A percentile compares a stretch with the other conserved stretches of the same genome.
Evolutionary conservation across 306 rosid species (phyloP).

Genomic region (Elaeagnus macrophylla): DNA sequence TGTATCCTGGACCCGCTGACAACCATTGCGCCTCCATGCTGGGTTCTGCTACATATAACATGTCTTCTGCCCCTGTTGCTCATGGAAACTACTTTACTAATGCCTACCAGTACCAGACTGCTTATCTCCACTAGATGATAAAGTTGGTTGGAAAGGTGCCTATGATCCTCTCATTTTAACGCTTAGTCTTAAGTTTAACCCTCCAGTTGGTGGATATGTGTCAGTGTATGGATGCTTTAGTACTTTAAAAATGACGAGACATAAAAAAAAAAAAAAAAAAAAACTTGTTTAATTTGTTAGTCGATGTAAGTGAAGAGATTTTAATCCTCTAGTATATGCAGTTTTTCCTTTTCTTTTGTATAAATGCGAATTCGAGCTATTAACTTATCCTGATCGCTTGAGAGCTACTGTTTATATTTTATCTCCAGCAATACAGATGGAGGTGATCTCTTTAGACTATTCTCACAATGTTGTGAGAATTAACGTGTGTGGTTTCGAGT

Average conservation of each 20-base stretch:
- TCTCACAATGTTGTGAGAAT: too few relatives aligned
- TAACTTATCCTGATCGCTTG: too few relatives aligned
- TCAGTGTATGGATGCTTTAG: constrained; percentile 60
- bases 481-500: too few relatives aligned
- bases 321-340: constrained; percentile 66
- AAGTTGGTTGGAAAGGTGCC: constrained; percentile 43
- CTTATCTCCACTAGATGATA: constrained; percentile 74
- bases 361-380: neutral
- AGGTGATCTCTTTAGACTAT: too few relatives aligned
- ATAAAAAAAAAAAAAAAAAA: constrained; percentile 4
- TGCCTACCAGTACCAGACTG: constrained; percentile 85
- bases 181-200: constrained; percentile 53
- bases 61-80: constrained; percentile 35
- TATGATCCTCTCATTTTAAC: constrained; percentile 57
- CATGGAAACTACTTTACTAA: constrained; percentile 85
- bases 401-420: too few relatives aligned
- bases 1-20: constrained; percentile 64
- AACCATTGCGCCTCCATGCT: constrained; percentile 58
- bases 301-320: constrained; percentile 41
- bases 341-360: constrained; percentile 42
- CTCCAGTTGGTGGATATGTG: constrained; percentile 48
- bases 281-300: constrained; percentile 40
- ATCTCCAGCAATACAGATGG: too few relatives aligned
- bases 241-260: constrained; percentile 22
- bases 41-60: constrained; percentile 59